phyloP scores from a whole-genome alignment of 2,329 filamentous ascomycete genomes.

The Cladosporium sp. region DNA sequence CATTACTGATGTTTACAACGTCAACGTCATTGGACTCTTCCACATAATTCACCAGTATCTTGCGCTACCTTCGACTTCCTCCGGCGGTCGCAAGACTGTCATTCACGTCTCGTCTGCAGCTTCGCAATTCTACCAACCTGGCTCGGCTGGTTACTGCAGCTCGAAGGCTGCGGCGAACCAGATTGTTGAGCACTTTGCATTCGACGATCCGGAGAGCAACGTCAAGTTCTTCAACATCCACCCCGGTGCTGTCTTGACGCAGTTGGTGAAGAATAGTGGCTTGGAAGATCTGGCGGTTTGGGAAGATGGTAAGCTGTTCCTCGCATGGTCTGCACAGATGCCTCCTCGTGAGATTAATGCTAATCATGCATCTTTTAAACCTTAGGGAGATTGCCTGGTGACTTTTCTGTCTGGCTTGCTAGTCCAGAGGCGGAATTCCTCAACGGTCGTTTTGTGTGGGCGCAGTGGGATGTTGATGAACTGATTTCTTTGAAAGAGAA shows the following conservation, averaged over 20 bases:
- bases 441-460: conserved; percentile 40
- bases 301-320: conserved; percentile 7
- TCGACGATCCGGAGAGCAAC: not conserved
- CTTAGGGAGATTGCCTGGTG: conserved; percentile 25
- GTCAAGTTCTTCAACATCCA: conserved; percentile 1
- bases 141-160: conserved; percentile 3
- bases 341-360: not conserved
- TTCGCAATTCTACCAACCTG: conserved; percentile 33
- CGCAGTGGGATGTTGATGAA: conserved; percentile 47
- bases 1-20: conserved; percentile 36
- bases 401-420: conserved; percentile 42
- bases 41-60: conserved; percentile 41
- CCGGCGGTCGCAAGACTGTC: conserved; percentile 30
- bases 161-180: conserved; percentile 7
- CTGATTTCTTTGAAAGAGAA: conserved; percentile 27
- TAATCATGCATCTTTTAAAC: not conserved
- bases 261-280: not conserved
- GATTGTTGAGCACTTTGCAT: conserved; percentile 10
- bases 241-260: conserved; percentile 6
- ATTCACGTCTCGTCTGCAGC: conserved; percentile 40
- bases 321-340: too few species aligned
- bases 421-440: conserved; percentile 43
- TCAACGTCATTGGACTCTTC: conserved; percentile 40
- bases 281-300: conserved; percentile 1
- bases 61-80: conserved; percentile 32